Base-by-base conservation (phyloP, 2,329 filamentous ascomycete species). In the Tolypocladium tundrense region DNA sequence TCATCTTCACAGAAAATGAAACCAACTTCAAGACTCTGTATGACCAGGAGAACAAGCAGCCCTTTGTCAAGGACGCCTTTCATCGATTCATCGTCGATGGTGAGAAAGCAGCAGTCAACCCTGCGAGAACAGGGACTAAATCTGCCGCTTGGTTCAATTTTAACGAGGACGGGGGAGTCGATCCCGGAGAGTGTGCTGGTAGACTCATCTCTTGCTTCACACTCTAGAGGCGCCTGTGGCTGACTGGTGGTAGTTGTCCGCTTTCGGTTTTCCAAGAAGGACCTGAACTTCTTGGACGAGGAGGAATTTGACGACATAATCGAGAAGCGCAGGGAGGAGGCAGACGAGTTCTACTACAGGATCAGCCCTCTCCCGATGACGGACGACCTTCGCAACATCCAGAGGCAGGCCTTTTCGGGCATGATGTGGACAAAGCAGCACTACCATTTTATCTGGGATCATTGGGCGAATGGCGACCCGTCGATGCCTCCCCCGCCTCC, bases 361-460 rank as follows among this genome's bases (percentile, higher is more conserved):
- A 88, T 97, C 71, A 97, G 91, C 73, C 93, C 93, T 3, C 79
- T 97, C 43, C 93, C 92, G 3, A 96, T 97, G 88, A 82, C 90
- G 0, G 92, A 97, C 54, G 93, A 97, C 68, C 80, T 97, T 59
- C 87, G 92, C 64, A 97, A 95, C 72, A 94, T 97, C 65, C 94
- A 97, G 74, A 85, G 93, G 64, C 92, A 97, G 72, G 94, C 93
- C 4, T 88, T 97, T 64, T 87, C 92, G 0, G 93, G 94, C 57
- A 97, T 97, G 93, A 88, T 97, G 81, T 97, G 93, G 93, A 95
- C 88, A 62, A 97, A 97, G 73, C 93, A 97, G 72, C 90, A 91
- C 74, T 97, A 97, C 72, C 85, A 95, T 69, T 97, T 97, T 72
- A 85, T 97, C 66, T 97, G 91, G 91, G 92, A 97, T 63, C 89